Evolutionary conservation across 148 eudicot genomes (phyloP).

Genomic region (Cornus florida): DNA sequence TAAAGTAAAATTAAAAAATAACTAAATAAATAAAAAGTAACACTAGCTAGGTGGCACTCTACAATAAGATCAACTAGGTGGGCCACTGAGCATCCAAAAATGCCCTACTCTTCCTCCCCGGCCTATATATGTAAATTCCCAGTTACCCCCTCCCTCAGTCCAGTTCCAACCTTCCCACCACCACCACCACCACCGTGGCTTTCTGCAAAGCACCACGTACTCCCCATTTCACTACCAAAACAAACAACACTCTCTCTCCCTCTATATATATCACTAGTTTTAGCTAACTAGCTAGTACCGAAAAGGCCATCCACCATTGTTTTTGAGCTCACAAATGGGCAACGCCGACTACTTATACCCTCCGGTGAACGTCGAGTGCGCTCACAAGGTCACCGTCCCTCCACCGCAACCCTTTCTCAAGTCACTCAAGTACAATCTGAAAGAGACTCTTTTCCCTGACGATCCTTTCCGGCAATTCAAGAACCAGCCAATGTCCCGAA

Average conservation of each 20-base stretch:
- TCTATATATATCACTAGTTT: no score
- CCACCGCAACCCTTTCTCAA: conserved; percentile 67
- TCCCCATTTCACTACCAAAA: background rate
- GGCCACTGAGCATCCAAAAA: conserved; percentile 30
- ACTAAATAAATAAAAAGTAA: no score
- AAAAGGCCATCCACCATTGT: background rate
- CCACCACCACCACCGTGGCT: background rate
- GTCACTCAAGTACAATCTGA: conserved; percentile 48
- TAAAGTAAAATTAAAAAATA: no score
- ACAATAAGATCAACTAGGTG: background rate
- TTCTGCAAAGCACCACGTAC: background rate
- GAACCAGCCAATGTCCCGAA: conserved; percentile 48
- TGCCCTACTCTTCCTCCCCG: background rate
- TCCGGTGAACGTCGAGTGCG: conserved; percentile 13
- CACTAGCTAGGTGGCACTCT: background rate
- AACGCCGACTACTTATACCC: conserved; percentile 36
- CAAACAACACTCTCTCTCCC: background rate
- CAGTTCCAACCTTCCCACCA: background rate
- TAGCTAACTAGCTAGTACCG: no score
- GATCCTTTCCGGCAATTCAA: conserved; percentile 86
- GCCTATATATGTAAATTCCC: background rate
- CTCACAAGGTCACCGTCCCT: conserved; percentile 60
- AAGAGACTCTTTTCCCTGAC: conserved; percentile 90
- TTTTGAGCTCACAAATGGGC: conserved; percentile 37
- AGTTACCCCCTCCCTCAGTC: background rate